Conservation (phyloP, 139 green algal species). For the Chlamydomonas urium region DNA sequence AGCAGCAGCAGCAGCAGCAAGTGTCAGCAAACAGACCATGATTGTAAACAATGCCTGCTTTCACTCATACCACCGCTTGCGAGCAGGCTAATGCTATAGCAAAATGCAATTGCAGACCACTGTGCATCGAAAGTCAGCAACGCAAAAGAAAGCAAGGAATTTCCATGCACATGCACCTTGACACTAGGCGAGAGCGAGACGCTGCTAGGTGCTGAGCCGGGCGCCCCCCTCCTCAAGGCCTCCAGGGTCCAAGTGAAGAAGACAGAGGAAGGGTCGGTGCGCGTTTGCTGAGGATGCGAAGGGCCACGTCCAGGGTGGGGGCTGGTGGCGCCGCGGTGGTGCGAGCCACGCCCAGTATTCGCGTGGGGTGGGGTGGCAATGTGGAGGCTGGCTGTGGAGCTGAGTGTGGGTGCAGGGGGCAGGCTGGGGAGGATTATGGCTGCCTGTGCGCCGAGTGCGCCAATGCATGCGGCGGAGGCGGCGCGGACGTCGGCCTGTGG, state of each 20-base stretch:
- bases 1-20: too few relatives aligned
- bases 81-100: too few relatives aligned
- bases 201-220: neutral
- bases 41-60: too few relatives aligned
- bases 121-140: too few relatives aligned
- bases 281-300: too few relatives aligned
- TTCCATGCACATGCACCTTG: constrained; percentile 7
- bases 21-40: too few relatives aligned
- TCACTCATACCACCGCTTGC: too few relatives aligned
- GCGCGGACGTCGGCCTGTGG: neutral
- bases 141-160: too few relatives aligned
- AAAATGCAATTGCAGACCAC: too few relatives aligned
- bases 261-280: neutral
- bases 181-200: neutral
- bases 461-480: neutral
- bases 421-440: neutral
- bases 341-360: neutral
- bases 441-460: neutral
- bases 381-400: neutral
- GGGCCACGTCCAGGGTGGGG: too few relatives aligned
- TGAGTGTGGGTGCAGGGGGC: neutral
- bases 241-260: constrained; percentile 5
- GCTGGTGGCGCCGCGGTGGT: neutral
- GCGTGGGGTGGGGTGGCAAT: neutral
- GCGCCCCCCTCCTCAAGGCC: neutral